Evolutionary conservation across 108 stramenopile species (phyloP).

Genomic region (Pseudonitzschia pungens): DNA sequence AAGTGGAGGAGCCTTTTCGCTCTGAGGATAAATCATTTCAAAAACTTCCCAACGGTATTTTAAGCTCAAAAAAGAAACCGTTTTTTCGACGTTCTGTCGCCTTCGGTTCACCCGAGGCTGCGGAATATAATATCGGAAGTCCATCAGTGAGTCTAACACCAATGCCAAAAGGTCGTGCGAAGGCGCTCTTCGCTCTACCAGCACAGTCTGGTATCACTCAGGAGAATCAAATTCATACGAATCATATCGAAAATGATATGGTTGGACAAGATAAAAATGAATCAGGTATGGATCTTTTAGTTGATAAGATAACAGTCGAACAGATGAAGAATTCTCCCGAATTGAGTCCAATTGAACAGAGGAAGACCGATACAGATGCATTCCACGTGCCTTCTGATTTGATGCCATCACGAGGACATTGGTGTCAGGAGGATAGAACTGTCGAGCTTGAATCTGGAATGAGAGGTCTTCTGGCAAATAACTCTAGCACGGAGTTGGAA

Average conservation of each 20-base stretch:
- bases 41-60: conserved; percentile 21
- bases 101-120: conserved; percentile 81
- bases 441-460: conserved; percentile 38
- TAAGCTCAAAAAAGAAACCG: conserved; percentile 37
- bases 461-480: conserved; percentile 35
- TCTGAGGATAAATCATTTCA: background rate
- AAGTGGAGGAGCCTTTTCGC: no score
- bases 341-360: conserved; percentile 42
- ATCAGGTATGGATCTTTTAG: conserved; percentile 47
- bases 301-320: conserved; percentile 41
- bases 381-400: background rate
- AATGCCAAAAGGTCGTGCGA: conserved; percentile 55
- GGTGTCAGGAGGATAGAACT: conserved; percentile 27
- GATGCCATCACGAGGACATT: background rate
- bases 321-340: conserved; percentile 46
- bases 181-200: conserved; percentile 56
- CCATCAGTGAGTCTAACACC: conserved; percentile 80
- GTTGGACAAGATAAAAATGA: conserved; percentile 27
- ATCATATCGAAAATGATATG: background rate
- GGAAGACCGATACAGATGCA: conserved; percentile 17
- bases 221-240: background rate
- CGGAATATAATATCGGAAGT: conserved; percentile 73
- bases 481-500: background rate
- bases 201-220: background rate
- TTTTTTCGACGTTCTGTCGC: conserved; percentile 58